A percentile compares a stretch with the other conserved stretches of the same genome.
phyloP scores from a whole-genome alignment of 1,284 basidiomycete genomes.

The Sphagnurus paluster region DNA sequence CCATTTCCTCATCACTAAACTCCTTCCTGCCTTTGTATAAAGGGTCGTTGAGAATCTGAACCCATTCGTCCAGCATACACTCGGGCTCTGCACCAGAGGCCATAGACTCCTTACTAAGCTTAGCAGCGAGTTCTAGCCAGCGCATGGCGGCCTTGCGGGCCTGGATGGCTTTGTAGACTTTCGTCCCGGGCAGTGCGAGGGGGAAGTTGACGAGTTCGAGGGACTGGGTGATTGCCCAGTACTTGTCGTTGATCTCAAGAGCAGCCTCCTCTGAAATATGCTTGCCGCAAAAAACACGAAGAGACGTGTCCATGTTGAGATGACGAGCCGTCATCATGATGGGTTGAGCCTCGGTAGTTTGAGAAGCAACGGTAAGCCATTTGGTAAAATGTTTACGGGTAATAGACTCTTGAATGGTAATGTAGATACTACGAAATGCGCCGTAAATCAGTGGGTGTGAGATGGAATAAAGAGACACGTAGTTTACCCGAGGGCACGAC shows the following conservation, averaged over 20 bases:
- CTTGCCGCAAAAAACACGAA: constrained; percentile 91
- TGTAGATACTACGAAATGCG: constrained; percentile 69
- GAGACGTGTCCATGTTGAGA: constrained; percentile 97
- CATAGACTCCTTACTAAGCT: constrained; percentile 83
- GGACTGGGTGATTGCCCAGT: constrained; percentile 94
- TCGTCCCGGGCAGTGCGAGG: constrained; percentile 92
- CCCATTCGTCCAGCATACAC: constrained; percentile 95
- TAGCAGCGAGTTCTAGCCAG: constrained; percentile 82
- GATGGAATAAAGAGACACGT: not conserved
- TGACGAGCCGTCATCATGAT: constrained; percentile 93
- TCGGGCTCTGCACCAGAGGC: constrained; percentile 79
- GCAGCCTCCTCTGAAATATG: constrained; percentile 85
- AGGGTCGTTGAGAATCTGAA: constrained; percentile 72
- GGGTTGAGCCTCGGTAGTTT: constrained; percentile 51
- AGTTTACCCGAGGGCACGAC: constrained; percentile 83
- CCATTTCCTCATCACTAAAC: constrained; percentile 95
- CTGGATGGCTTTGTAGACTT: constrained; percentile 93
- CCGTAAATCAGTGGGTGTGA: not conserved
- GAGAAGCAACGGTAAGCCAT: constrained; percentile 67
- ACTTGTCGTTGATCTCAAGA: constrained; percentile 86
- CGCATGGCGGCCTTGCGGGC: constrained; percentile 88
- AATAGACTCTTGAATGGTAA: constrained; percentile 85
- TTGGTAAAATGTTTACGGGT: constrained; percentile 74
- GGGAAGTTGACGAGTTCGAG: constrained; percentile 99
- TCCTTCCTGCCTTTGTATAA: constrained; percentile 80